These are phyloP conservation scores for Pyrenophora seminiperda DNA, from an alignment of 2,329 filamentous ascomycete species.

Conservation along the genomic window DNA sequence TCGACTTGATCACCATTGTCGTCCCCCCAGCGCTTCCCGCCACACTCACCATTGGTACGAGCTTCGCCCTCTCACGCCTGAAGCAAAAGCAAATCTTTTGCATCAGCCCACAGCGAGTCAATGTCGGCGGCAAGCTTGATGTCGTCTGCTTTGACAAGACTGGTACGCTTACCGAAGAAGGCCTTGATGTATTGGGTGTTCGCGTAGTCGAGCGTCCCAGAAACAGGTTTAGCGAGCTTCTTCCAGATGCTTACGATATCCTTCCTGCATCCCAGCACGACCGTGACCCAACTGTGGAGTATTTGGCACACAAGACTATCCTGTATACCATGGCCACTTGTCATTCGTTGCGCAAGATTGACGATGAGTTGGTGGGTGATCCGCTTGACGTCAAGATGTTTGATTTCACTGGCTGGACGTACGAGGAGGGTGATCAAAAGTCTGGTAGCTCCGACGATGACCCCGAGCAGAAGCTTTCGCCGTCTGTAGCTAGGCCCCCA, in stretches of 20 bases:
- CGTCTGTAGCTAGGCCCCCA: constrained; percentile 87
- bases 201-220: constrained; percentile 71
- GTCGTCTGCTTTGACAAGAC: constrained; percentile 99
- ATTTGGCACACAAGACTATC: constrained; percentile 69
- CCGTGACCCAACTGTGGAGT: constrained; percentile 64
- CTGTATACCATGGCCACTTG: constrained; percentile 97
- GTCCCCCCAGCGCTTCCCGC: constrained; percentile 94
- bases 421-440: constrained; percentile 81
- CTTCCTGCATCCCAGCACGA: constrained; percentile 61
- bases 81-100: constrained; percentile 94
- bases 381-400: constrained; percentile 99
- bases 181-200: constrained; percentile 88
- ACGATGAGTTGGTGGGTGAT: constrained; percentile 88
- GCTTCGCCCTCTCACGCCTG: constrained; percentile 85
- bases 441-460: constrained; percentile 69
- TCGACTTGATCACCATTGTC: constrained; percentile 96
- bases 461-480: constrained; percentile 78
- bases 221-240: constrained; percentile 74
- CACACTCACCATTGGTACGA: constrained; percentile 93
- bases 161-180: constrained; percentile 96
- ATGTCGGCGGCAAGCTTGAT: constrained; percentile 93
- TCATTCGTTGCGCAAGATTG: constrained; percentile 85
- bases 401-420: constrained; percentile 90
- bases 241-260: constrained; percentile 67
- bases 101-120: constrained; percentile 95